Percentiles rank a stretch among this genome's conserved stretches.
Conservation (phyloP, 2,329 filamentous ascomycete genomes). For the Beauveria sp. region DNA sequence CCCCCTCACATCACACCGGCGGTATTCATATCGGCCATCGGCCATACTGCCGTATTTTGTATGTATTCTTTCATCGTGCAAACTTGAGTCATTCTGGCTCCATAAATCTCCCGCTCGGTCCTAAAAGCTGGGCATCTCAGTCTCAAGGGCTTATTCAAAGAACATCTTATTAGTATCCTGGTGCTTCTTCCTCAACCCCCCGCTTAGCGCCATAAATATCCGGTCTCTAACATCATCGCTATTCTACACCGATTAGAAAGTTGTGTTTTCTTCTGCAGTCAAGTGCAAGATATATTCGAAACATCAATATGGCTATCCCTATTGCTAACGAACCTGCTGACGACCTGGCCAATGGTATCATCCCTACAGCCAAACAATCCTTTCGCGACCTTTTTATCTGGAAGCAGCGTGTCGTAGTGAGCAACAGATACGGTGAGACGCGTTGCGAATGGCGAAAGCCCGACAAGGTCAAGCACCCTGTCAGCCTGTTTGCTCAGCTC, state of each 20-base stretch:
- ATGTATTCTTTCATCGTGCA: too few relatives aligned
- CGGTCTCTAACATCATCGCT: too few relatives aligned
- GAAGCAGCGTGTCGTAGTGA: constrained; percentile 64
- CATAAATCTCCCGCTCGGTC: too few relatives aligned
- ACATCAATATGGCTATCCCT: background rate
- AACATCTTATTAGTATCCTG: too few relatives aligned
- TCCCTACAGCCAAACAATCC: constrained; percentile 58
- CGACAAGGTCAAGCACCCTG: constrained; percentile 60
- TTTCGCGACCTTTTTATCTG: constrained; percentile 61
- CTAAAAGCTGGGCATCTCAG: too few relatives aligned
- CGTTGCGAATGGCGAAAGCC: constrained; percentile 61
- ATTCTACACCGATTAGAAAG: too few relatives aligned
- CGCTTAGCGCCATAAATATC: too few relatives aligned
- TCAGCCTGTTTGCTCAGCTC: constrained; percentile 60
- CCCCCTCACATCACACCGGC: background rate
- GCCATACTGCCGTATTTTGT: too few relatives aligned
- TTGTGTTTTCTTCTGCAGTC: background rate
- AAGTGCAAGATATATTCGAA: background rate
- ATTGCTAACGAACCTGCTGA: constrained; percentile 47
- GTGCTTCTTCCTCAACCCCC: too few relatives aligned
- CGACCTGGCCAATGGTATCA: constrained; percentile 56
- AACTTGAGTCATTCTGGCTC: too few relatives aligned
- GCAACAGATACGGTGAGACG: constrained; percentile 56
- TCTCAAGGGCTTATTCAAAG: too few relatives aligned
- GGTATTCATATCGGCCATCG: background rate